Evolutionary conservation across 352 stramenopile genomes (phyloP).

Genomic region (Pythium dissotocum): DNA sequence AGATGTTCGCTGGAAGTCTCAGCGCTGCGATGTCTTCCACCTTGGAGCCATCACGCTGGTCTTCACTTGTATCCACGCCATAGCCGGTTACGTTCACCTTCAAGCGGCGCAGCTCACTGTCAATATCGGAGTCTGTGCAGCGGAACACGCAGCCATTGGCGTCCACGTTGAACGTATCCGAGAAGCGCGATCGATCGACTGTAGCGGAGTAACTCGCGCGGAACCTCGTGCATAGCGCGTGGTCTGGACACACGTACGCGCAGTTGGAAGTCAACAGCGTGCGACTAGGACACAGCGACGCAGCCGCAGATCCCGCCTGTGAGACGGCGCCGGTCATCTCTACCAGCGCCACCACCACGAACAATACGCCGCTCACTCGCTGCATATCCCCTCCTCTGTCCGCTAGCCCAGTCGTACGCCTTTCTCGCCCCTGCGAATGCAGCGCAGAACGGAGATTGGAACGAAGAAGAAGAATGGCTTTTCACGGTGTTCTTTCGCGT

Average conservation of each 20-base stretch:
- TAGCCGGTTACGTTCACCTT: not conserved
- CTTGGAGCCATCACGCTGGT: not conserved
- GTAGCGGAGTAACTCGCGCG: not conserved
- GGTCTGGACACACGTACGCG: not conserved
- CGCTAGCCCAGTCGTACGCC: no score
- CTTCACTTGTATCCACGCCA: not conserved
- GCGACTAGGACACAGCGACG: conserved; percentile 3
- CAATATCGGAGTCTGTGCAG: conserved; percentile 1
- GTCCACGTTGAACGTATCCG: not conserved
- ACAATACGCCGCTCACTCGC: not conserved
- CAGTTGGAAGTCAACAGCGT: conserved; percentile 14
- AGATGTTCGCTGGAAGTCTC: conserved; percentile 7
- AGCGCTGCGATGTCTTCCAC: conserved; percentile 16
- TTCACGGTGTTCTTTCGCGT: not conserved
- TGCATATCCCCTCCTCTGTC: not conserved
- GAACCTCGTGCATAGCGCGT: conserved; percentile 1
- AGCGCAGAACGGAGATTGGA: not conserved
- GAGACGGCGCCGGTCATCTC: not conserved
- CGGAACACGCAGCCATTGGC: conserved; percentile 10
- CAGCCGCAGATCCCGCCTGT: not conserved
- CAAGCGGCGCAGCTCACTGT: not conserved
- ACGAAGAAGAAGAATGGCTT: not conserved
- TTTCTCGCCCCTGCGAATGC: not conserved
- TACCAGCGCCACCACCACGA: not conserved
- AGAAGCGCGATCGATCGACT: conserved; percentile 1